phyloP scores from a whole-genome alignment of 805 yeast species.

The Candida cerambycidarum region DNA sequence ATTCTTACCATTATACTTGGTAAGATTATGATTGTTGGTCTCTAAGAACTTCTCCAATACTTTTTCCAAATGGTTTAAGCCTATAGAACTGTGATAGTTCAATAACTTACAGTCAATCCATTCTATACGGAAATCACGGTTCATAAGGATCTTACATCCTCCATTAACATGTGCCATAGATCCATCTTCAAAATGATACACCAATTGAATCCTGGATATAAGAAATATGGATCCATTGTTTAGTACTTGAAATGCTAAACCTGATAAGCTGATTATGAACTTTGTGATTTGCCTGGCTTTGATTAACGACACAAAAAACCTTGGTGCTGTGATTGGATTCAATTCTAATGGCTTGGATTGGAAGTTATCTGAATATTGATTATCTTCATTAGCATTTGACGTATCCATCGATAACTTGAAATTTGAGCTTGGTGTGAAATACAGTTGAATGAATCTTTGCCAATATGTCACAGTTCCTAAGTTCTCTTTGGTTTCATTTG shows the following conservation, averaged over 20 bases:
- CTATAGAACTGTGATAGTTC: constrained; percentile 27
- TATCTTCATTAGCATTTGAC: constrained; percentile 7
- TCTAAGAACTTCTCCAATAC: constrained; percentile 14
- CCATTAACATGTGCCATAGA: constrained; percentile 65
- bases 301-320: constrained; percentile 54
- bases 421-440: constrained; percentile 31
- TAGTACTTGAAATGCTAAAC: constrained; percentile 40
- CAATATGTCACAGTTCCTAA: constrained; percentile 35
- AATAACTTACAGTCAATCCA: constrained; percentile 60
- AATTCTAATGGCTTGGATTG: constrained; percentile 55
- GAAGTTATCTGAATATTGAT: constrained; percentile 26
- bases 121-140: constrained; percentile 63
- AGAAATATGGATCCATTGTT: constrained; percentile 40
- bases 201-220: constrained; percentile 27
- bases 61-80: constrained; percentile 10
- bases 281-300: constrained; percentile 40
- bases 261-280: constrained; percentile 32
- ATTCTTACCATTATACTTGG: constrained; percentile 8
- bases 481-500: constrained; percentile 31
- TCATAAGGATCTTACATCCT: constrained; percentile 60
- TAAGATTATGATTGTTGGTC: constrained; percentile 4
- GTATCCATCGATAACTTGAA: constrained; percentile 29
- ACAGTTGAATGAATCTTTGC: constrained; percentile 33
- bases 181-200: constrained; percentile 60
- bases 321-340: constrained; percentile 62